Percentiles rank a stretch among this genome's conserved stretches.
Conservation (phyloP, 2,329 filamentous ascomycete genomes). For the Triangularia verruculosa region DNA sequence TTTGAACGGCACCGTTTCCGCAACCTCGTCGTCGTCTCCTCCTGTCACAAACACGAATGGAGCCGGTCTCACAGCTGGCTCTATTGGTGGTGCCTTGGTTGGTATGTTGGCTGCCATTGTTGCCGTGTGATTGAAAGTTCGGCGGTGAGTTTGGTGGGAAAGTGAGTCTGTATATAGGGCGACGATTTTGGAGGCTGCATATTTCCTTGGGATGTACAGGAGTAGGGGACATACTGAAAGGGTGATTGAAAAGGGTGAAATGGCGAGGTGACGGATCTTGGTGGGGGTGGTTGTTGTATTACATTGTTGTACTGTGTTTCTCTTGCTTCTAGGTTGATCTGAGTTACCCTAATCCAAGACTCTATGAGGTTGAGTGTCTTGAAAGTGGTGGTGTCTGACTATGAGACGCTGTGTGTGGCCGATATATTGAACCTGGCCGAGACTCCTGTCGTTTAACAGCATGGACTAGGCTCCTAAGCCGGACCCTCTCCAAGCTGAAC, state of each 20-base stretch:
- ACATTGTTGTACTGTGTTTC: not conserved
- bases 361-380: not conserved
- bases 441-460: not conserved
- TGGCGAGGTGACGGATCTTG: not conserved
- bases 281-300: not conserved
- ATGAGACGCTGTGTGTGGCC: not conserved
- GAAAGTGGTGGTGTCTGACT: not conserved
- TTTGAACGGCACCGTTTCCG: not conserved
- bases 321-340: not conserved
- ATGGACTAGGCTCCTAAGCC: not conserved
- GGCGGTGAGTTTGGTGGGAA: not conserved
- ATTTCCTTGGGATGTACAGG: not conserved
- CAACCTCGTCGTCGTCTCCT: not conserved
- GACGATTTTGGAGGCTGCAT: conserved; percentile 11
- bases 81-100: conserved; percentile 32
- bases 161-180: not conserved
- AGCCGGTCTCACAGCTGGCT: conserved; percentile 26
- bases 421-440: not conserved
- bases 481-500: not conserved
- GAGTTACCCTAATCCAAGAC: not conserved
- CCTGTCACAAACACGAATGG: conserved; percentile 19
- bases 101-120: conserved; percentile 34
- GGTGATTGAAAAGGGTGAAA: not conserved
- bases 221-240: not conserved
- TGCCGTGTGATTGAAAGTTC: conserved; percentile 29